Percentiles rank a stretch among this genome's conserved stretches.
phyloP scores from a whole-genome alignment of 2,329 filamentous ascomycete genomes.

The Fusarium albidum region DNA sequence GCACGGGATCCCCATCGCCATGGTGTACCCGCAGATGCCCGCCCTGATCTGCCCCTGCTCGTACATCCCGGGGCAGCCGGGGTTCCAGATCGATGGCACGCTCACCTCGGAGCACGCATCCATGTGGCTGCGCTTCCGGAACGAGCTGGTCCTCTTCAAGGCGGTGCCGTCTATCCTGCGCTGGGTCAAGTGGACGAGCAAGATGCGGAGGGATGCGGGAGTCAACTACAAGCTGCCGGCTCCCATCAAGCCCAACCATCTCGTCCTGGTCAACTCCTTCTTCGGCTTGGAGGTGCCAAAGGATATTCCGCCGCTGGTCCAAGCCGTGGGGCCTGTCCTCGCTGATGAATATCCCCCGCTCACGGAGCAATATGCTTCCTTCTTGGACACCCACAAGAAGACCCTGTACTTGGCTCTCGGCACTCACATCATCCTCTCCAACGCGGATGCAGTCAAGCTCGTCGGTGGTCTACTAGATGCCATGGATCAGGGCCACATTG shows the following conservation, averaged over 20 bases:
- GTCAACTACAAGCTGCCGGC: constrained; percentile 38
- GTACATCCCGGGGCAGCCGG: constrained; percentile 51
- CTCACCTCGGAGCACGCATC: constrained; percentile 49
- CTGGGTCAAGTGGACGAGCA: constrained; percentile 40
- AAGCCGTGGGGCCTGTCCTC: constrained; percentile 48
- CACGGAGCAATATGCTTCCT: constrained; percentile 33
- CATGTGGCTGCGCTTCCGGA: constrained; percentile 46
- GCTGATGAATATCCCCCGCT: constrained; percentile 43
- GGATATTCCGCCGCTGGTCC: constrained; percentile 49
- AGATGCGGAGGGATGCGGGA: constrained; percentile 44
- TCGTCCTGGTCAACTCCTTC: constrained; percentile 53
- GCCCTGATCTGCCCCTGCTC: constrained; percentile 44
- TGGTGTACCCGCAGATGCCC: constrained; percentile 52
- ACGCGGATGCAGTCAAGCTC: constrained; percentile 40
- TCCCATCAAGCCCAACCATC: constrained; percentile 48
- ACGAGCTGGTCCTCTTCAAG: constrained; percentile 43
- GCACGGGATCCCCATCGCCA: constrained; percentile 46
- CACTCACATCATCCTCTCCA: constrained; percentile 46
- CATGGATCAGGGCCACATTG: constrained; percentile 37
- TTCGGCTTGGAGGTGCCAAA: constrained; percentile 51
- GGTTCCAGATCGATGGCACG: constrained; percentile 48
- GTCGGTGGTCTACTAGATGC: constrained; percentile 37
- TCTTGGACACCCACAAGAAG: constrained; percentile 39
- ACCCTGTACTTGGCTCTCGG: constrained; percentile 50
- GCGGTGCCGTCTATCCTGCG: constrained; percentile 42